Evolutionary conservation across 495 filamentous ascomycete genomes (phyloP).

Genomic region (Aspergillus cavernicola): DNA sequence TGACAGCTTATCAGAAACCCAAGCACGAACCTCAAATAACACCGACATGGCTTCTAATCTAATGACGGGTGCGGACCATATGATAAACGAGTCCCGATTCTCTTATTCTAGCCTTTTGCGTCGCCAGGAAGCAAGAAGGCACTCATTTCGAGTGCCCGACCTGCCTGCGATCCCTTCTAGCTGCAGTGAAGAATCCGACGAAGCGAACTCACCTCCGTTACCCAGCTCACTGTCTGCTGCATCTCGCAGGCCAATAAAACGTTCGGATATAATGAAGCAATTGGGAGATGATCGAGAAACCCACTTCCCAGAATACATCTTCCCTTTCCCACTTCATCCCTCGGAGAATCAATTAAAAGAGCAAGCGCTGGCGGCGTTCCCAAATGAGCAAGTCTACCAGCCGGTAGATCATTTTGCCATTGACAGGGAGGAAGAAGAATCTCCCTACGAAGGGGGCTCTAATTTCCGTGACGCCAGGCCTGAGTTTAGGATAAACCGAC

Average conservation of each 20-base stretch:
- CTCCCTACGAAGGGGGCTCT: conserved; percentile 30
- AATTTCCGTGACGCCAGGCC: conserved; percentile 37
- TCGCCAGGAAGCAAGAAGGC: conserved; percentile 39
- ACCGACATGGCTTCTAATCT: background rate
- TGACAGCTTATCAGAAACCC: conserved; percentile 24
- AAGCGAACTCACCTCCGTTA: conserved; percentile 43
- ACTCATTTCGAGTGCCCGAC: conserved; percentile 54
- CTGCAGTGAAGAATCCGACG: conserved; percentile 53
- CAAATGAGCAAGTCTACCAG: conserved; percentile 61
- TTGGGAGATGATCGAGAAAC: conserved; percentile 63
- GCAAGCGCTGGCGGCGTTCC: conserved; percentile 66
- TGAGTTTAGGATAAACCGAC: conserved; percentile 28
- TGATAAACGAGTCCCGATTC: conserved; percentile 40
- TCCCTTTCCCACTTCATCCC: conserved; percentile 70
- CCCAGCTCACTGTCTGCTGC: conserved; percentile 45
- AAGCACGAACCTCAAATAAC: conserved; percentile 9
- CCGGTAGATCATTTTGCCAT: conserved; percentile 58
- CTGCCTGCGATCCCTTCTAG: conserved; percentile 52
- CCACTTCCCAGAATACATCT: conserved; percentile 66
- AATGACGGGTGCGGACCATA: background rate
- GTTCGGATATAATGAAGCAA: conserved; percentile 35
- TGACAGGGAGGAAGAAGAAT: conserved; percentile 47
- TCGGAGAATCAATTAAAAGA: conserved; percentile 71
- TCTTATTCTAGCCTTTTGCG: conserved; percentile 43
- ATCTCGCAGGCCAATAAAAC: conserved; percentile 33